Evolutionary conservation across 2,329 filamentous ascomycete genomes (phyloP), one percentile per base, ranked within the genome.

Genomic region (Botryotinia convoluta): DNA sequence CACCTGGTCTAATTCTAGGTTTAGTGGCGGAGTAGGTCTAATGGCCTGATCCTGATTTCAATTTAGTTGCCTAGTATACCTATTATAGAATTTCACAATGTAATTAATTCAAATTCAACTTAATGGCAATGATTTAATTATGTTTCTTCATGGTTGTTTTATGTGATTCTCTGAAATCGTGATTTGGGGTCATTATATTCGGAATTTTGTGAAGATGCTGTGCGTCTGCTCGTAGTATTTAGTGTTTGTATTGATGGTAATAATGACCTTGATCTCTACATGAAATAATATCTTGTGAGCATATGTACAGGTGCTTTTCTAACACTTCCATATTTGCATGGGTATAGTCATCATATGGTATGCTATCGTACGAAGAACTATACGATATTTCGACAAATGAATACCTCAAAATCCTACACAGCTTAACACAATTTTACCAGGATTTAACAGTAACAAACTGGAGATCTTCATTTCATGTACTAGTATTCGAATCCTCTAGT

Each of bases 211-310:
- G 51, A 32, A 18, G 1, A 3, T 54, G 5, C 6, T 54, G 51
- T 29, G 5, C 18, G 26, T 0, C 8, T 16, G 0, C 16, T 54
- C 2, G 26, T 29, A 2, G 3, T 54, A 0, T 29, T 29, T 2
- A 3, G 12, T 29, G n/a, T 16, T 8, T 29, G 5, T 18, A 1
- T 8, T 29, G 2, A 54, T 54, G 12, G 12, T 18, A 29, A 29
- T 8, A 18, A 54, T 29, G 14, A 29, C 5, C 12, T 16, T 29
- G n/a, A 1, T 18, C 26, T 54, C 14, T 18, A 5, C 2, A 14
- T n/a, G 12, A 14, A 12, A 51, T 51, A 2, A 14, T 4, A 26
- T 26, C 45, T 51, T 26, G 22, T 5, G 22, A 51, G 2, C 12
- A 51, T 26, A 51, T 20, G 4, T 26, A 12, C 10, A 51, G 45